Base-by-base conservation (phyloP, 2,329 filamentous ascomycete genomes). In the Exophiala phaeomuriformis region DNA sequence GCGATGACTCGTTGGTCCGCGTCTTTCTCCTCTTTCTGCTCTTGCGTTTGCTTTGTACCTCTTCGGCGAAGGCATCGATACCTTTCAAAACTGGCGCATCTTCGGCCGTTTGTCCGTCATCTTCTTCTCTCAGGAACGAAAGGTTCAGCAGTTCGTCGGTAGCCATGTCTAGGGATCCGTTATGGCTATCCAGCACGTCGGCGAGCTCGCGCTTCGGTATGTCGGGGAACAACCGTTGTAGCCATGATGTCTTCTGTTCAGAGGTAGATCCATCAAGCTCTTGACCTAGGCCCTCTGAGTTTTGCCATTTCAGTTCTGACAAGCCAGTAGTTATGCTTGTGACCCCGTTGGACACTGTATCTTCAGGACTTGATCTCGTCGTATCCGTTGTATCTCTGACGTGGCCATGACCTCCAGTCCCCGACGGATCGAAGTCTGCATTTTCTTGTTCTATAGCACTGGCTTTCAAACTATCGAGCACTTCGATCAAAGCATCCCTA, bases 61-160 rank as follows among this genome's bases (percentile, higher is more conserved):
- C 77, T 37, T 81, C 76, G 27, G 81, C 82, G 65, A 95, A 95
- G 0, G 81, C 89, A 53, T 96, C 89, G n/a, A 96, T 75, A 0
- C 90, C 88, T 65, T 86, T 91, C 1, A 77, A 73, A 1, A 73
- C 66, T 3, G 72, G 64, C 12, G 72, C 68, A 33, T 69, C 71
- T 44, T 69, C 67, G 2, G 67, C 71, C 2, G 75, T 71, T 36
- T 69, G 71, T 10, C 78, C 74, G 50, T 80, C 75, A 0, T 79
- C 79, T 1, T 75, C 78, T 52, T 89, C 81, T 53, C 88, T 82
- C 3, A 96, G 82, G 64, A 85, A 89, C 19, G 86, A 82, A 9
- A 88, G 76, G 60, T 86, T 94, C 32, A 96, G 77, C 8, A 97
- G 73, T 54, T 89, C 83, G 63, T 95, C 89, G 57, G 94, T 83